A percentile compares a stretch with the other conserved stretches of the same genome.
Evolutionary conservation across 345 rosid genomes (phyloP).

Genomic region (Hibiscus syriacus): DNA sequence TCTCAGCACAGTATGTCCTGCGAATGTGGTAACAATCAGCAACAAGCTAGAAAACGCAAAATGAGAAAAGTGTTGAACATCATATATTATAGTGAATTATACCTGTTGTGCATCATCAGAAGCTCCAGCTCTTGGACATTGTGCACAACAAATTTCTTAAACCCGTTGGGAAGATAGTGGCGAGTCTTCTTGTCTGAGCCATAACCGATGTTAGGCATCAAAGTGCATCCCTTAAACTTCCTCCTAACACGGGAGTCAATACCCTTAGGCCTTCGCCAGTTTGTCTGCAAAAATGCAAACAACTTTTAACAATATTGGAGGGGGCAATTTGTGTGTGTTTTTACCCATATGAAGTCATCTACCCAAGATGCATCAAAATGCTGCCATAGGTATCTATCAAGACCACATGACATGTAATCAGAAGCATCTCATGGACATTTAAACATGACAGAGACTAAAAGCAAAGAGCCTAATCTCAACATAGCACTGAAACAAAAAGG

Average conservation of each 20-base stretch:
- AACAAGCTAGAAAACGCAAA: background rate
- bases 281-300: slow-evolving; percentile 26
- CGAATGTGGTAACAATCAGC: background rate
- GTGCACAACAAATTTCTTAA: slow-evolving; percentile 62
- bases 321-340: background rate
- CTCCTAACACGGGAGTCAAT: slow-evolving; percentile 75
- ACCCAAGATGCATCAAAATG: background rate
- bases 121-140: slow-evolving; percentile 47
- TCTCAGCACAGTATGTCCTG: slow-evolving; percentile 70
- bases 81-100: background rate
- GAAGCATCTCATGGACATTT: background rate
- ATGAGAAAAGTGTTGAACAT: background rate
- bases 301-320: background rate
- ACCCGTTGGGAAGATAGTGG: slow-evolving; percentile 65
- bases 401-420: background rate
- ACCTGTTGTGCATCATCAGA: slow-evolving; percentile 75
- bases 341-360: background rate
- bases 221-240: slow-evolving; percentile 58
- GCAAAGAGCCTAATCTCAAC: background rate
- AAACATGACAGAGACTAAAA: background rate
- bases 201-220: slow-evolving; percentile 71
- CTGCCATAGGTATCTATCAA: background rate
- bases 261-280: slow-evolving; percentile 69
- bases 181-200: slow-evolving; percentile 64
- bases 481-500: background rate